Base-by-base conservation (phyloP, 2,329 filamentous ascomycete species). In the Cytospora schulzeri region DNA sequence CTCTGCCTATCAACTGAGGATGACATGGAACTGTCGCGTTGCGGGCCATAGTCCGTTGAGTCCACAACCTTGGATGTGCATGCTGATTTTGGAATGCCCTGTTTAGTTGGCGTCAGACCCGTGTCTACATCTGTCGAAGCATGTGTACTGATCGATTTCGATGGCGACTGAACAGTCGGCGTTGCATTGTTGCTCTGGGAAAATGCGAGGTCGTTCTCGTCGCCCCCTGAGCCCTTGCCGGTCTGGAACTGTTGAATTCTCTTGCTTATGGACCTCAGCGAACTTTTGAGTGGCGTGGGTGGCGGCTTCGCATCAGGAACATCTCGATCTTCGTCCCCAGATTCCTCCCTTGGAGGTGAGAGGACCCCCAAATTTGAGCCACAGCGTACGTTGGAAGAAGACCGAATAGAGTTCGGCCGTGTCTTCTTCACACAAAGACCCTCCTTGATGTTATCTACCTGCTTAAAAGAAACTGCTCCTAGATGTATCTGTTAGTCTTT, bases 381-480 rank as follows among this genome's bases (percentile, higher is more conserved):
- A 17, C 28, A 41, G n/a, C 31, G 26, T 26, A 38, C 50, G 11
- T 28, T 60, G 15, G 64, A 64, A 24, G 41, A 33, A 15, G 38
- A 38, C 45, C 62, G 62, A 38, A 26, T 26, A 41, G 63, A 38
- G 33, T 19, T 59, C 28, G 57, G 52, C 38, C 66, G 63, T 19
- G 60, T 67, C 54, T 66, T 67, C 63, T 60, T 66, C 52, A 67
- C 50, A 53, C 63, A 61, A 48, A 67, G 63, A 59, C 55, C 55
- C 45, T 67, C 62, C 26, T 54, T 62, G 58, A 38, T 67, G 33
- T 58, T 65, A 62, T 67, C 62, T 51, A 53, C 52, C 50, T 67
- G 62, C 48, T 57, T 58, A 55, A 65, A 67, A n/a, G 62, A 65
- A 58, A 67, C 65, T 28, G 58, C 55, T 58, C 65, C 65, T 67